Base-by-base conservation (phyloP, 176 grass and related monocot species). In the Aegilops tauschii region DNA sequence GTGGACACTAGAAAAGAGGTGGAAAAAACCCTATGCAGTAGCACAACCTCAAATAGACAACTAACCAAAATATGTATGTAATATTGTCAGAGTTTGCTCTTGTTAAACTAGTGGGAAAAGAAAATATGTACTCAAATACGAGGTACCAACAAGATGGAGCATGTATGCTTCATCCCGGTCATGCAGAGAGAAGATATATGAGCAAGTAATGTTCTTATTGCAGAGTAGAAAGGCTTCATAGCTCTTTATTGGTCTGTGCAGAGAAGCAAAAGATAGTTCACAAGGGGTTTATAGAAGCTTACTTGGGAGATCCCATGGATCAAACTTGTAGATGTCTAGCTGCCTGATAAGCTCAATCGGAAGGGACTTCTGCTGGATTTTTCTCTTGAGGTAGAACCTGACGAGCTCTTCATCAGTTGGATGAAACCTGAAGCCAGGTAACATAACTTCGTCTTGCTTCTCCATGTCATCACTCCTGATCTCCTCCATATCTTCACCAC, bases 221-320 rank as follows among this genome's bases (percentile, higher is more conserved):
- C 49, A 29, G 65, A 81, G 70, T 45, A 81, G 13, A 83, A 23
- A 80, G 1, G n/a, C 20, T 47, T 80, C 67, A 49, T 61, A 70
- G 45, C 17, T 76, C 36, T 84, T 84, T 77, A 52, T 71, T 78
- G 11, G 27, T 73, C 14, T 63, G n/a, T 31, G 27, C 16, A 37
- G 52, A 47, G 69, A 56, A 83, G 58, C 8, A 82, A 50, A 76
- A 64, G 12, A 18, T 61, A 66, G 54, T 80, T 70, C 56, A 81
- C 20, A 35, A 70, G 61, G 77, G 28, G n/a, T 61, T 73, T 28
- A 83, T 9, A 27, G 50, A 84, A 88, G 76, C 92, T 90, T 99
- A 99, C 97, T 99, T 96, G 97, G 94, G 89, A 99, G 94, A 94
- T 99, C 97, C 94, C 97, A 96, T 93, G 97, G 94, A 93, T 99